These are phyloP conservation scores for Neonectria coccinea DNA, from an alignment of 2,329 filamentous ascomycete species.

Conservation along the genomic window DNA sequence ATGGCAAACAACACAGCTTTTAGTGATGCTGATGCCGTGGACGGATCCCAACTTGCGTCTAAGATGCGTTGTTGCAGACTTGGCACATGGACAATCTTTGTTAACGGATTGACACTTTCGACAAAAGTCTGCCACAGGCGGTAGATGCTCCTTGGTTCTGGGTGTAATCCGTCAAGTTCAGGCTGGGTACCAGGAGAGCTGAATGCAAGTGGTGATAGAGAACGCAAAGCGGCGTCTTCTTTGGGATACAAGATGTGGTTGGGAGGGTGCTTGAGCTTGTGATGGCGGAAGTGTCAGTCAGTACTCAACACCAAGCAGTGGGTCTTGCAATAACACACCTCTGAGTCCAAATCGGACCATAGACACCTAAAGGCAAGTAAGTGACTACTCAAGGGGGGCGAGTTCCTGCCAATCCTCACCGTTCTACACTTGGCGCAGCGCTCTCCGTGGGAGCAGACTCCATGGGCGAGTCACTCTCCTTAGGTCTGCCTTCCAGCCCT, in stretches of 20 bases:
- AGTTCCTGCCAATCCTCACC: conserved; percentile 6
- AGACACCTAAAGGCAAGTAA: conserved; percentile 23
- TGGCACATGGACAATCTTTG: conserved; percentile 50
- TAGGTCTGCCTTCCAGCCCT: conserved; percentile 15
- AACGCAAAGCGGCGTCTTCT: conserved; percentile 37
- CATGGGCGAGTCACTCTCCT: not conserved
- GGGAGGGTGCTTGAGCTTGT: conserved; percentile 42
- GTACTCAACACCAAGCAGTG: fast-evolving
- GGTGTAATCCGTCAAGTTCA: conserved; percentile 36
- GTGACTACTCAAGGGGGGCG: not conserved
- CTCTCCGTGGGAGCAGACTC: not conserved
- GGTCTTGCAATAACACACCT: conserved; percentile 13
- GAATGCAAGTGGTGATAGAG: conserved; percentile 23
- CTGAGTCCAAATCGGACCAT: conserved; percentile 37
- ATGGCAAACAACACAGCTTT: conserved; percentile 46
- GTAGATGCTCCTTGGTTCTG: conserved; percentile 47
- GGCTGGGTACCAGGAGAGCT: conserved; percentile 4
- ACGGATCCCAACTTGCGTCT: conserved; percentile 45
- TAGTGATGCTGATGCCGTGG: conserved; percentile 29
- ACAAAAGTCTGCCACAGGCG: conserved; percentile 50
- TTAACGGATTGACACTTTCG: conserved; percentile 48
- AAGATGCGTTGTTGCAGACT: conserved; percentile 48
- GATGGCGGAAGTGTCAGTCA: conserved; percentile 8
- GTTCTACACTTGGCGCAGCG: not conserved
- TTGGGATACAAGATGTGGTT: conserved; percentile 33